These are phyloP conservation scores for Fusarium odoratissimum DNA, from an alignment of 2,329 filamentous ascomycete genomes.

Conservation along the genomic window DNA sequence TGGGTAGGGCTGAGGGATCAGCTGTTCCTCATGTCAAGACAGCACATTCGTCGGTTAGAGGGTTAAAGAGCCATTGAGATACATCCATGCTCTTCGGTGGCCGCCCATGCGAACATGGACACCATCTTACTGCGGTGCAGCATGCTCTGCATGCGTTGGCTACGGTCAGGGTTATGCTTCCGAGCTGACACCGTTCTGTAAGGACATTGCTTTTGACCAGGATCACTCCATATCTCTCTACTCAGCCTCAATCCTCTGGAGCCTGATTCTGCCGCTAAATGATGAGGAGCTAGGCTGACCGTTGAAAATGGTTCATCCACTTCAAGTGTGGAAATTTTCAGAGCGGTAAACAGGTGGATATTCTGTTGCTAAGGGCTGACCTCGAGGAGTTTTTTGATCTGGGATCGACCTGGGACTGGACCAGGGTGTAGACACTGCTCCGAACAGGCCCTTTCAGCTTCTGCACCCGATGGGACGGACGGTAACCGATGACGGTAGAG, in stretches of 20 bases:
- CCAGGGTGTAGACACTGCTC: slow-evolving; percentile 13
- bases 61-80: not conserved
- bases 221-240: slow-evolving; percentile 11
- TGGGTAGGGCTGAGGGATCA: slow-evolving; percentile 43
- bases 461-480: not conserved
- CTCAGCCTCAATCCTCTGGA: slow-evolving; percentile 32
- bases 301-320: not conserved
- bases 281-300: not conserved
- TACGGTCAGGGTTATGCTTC: slow-evolving; percentile 24
- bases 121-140: slow-evolving; percentile 29
- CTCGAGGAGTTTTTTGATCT: slow-evolving; percentile 7
- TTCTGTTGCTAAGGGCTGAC: slow-evolving; percentile 28
- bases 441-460: not conserved
- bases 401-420: slow-evolving; percentile 5
- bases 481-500: not conserved
- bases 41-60: slow-evolving; percentile 8
- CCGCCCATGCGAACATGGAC: slow-evolving; percentile 11
- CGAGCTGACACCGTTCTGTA: slow-evolving; percentile 15
- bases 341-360: slow-evolving; percentile 21
- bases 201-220: slow-evolving; percentile 7
- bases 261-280: slow-evolving; percentile 7
- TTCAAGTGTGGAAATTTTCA: slow-evolving; percentile 2
- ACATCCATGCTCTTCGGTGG: slow-evolving; percentile 14
- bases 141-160: slow-evolving; percentile 19
- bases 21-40: slow-evolving; percentile 28